Conservation (phyloP, 805 yeast genomes). For the Candida quercuum region DNA sequence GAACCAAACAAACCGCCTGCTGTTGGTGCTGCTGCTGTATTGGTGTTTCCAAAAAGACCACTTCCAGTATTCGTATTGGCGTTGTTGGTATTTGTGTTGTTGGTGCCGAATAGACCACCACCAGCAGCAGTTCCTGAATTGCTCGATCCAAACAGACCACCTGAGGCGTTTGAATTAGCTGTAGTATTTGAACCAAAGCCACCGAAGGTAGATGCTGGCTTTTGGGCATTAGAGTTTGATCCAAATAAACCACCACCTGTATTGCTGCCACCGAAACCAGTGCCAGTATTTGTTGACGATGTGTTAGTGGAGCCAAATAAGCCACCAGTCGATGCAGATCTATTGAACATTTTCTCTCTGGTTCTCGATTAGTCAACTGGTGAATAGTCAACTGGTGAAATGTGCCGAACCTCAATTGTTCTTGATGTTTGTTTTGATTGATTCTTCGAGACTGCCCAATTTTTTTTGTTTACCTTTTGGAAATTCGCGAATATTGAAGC, state of each 20-base stretch:
- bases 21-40: too few relatives aligned
- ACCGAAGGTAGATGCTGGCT: background rate
- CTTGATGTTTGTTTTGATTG: too few relatives aligned
- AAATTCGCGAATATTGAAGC: background rate
- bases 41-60: slow-evolving; percentile 25
- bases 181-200: background rate
- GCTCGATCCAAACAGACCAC: slow-evolving; percentile 40
- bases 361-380: too few relatives aligned
- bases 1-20: too few relatives aligned
- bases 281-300: slow-evolving; percentile 1
- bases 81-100: too few relatives aligned
- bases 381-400: too few relatives aligned
- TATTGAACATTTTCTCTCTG: slow-evolving; percentile 17
- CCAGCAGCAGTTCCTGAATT: slow-evolving; percentile 3
- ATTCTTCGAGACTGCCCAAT: too few relatives aligned
- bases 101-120: slow-evolving; percentile 29
- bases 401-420: too few relatives aligned
- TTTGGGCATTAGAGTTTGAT: background rate
- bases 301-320: slow-evolving; percentile 18
- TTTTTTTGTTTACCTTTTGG: background rate
- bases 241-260: slow-evolving; percentile 22
- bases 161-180: background rate
- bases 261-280: slow-evolving; percentile 19
- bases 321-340: slow-evolving; percentile 21
- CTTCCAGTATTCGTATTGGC: background rate